phyloP scores from a whole-genome alignment of 2,329 filamentous ascomycete genomes.

The Rosellinia necatrix region DNA sequence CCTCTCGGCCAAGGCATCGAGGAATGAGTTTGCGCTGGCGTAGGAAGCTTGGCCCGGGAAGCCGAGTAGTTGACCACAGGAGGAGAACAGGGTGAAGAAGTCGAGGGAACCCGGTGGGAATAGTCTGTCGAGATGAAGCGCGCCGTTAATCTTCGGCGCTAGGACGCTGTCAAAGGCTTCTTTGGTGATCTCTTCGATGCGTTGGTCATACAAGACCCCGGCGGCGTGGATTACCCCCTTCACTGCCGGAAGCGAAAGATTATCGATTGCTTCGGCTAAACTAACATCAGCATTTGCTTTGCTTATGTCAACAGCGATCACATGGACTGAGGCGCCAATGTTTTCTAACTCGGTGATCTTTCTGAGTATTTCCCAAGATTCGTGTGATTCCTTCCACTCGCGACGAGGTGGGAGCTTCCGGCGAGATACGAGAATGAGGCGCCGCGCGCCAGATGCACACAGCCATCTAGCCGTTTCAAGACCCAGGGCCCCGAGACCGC shows the following conservation, averaged over 20 bases:
- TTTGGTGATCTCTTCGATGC: conserved; percentile 40
- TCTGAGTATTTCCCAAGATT: conserved; percentile 23
- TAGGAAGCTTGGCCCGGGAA: conserved; percentile 40
- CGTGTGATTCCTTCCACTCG: background rate
- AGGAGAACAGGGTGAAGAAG: conserved; percentile 41
- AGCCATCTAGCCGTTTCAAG: background rate
- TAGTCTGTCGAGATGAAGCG: conserved; percentile 31
- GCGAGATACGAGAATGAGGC: conserved; percentile 1
- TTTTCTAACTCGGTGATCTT: conserved; percentile 41
- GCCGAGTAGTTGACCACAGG: conserved; percentile 40
- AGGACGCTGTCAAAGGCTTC: conserved; percentile 42
- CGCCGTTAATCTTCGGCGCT: conserved; percentile 43
- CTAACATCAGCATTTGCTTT: conserved; percentile 28
- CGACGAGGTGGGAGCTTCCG: background rate
- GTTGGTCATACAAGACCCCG: conserved; percentile 45
- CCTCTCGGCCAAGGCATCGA: conserved; percentile 40
- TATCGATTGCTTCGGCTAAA: conserved; percentile 37
- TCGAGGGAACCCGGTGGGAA: conserved; percentile 41
- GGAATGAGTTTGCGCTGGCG: conserved; percentile 40
- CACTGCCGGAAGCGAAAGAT: conserved; percentile 44
- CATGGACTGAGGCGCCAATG: conserved; percentile 39
- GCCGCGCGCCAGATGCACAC: background rate
- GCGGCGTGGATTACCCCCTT: conserved; percentile 48
- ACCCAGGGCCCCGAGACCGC: background rate
- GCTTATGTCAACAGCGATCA: conserved; percentile 44